Base-by-base conservation (phyloP, 2,329 filamentous ascomycete genomes). In the Pseudophaeomoniella oleicola region DNA sequence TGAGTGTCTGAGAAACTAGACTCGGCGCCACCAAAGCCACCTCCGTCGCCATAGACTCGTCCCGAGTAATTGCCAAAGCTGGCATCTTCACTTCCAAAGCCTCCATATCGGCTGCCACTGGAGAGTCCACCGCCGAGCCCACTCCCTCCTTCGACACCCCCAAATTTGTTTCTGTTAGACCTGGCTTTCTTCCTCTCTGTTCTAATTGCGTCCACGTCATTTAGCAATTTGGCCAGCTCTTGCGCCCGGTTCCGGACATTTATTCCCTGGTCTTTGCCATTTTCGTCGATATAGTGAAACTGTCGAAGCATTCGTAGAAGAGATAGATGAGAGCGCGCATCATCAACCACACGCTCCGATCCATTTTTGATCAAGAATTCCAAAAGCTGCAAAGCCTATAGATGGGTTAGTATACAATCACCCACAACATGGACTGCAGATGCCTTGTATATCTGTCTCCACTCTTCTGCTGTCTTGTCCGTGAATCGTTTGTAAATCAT, bases 401-500 rank as follows among this genome's bases (percentile, higher is more conserved):
- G 4, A 22, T 37, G 15, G 17, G 19, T 27, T 27, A 14, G 13
- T 5, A 36, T 19, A n/a, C 37, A 15, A 19, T 5, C 12, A 35
- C 16, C 4, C 39, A 36, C 38, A 45, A 19, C 14, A 16, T 16
- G 39, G 30, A 32, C 34, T 27, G 15, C 14, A n/a, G 41, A 39
- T 51, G 85, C 81, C 69, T 98, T 98, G 72, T 98, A 98, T 54
- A 98, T 98, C 60, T 98, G 90, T 47, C 90, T 76, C 90, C 90
- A 98, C 63, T 98, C 90, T 57, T 98, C 90, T 38, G 90, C 88
- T 5, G 86, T 73, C 67, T 98, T 98, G 58, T 98, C 90, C 42
- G 90, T 98, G 60, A 98, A 98, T 46, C 90, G 83, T 54, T 92
- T 90, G 67, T 98, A 98, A 55, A 98, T 94, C 85, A 98, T 90